phyloP scores from a whole-genome alignment of 1,284 basidiomycete species.

The Rhodotorula mucilaginosa region DNA sequence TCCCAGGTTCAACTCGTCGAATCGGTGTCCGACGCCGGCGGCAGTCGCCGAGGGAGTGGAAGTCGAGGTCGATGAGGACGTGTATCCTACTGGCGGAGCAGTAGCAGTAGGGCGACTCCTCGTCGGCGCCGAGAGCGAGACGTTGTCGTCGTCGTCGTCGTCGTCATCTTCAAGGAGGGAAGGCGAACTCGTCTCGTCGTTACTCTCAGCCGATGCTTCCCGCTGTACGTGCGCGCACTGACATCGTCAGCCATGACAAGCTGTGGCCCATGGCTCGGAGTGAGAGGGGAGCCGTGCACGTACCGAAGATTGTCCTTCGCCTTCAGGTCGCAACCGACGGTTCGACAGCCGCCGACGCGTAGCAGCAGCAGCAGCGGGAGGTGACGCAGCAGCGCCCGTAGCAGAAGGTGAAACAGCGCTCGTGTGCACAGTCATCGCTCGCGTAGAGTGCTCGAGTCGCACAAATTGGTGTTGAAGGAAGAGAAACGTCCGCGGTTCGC shows the following conservation, averaged over 20 bases:
- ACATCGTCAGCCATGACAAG: background rate
- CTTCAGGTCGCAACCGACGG: constrained; percentile 12
- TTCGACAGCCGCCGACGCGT: background rate
- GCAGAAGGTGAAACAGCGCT: background rate
- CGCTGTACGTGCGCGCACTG: constrained; percentile 9
- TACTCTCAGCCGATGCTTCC: constrained; percentile 39
- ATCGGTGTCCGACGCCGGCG: background rate
- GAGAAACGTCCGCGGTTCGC: no score
- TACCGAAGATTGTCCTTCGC: constrained; percentile 26
- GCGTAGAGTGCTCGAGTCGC: background rate
- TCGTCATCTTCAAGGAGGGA: constrained; percentile 10
- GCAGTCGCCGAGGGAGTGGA: background rate
- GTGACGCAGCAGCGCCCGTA: background rate
- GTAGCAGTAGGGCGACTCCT: background rate
- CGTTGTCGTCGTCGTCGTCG: constrained; percentile 1
- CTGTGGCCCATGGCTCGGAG: background rate
- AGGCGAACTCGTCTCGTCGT: constrained; percentile 32
- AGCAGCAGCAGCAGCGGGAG: background rate
- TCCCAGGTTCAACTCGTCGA: background rate
- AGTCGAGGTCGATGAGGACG: background rate
- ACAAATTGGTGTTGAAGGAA: no score
- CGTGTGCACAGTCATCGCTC: constrained; percentile 11
- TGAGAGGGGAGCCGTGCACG: background rate
- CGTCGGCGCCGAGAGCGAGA: constrained; percentile 3
- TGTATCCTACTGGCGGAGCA: background rate